Conservation (phyloP, 306 rosid species). For the Lathyrus oleraceus region DNA sequence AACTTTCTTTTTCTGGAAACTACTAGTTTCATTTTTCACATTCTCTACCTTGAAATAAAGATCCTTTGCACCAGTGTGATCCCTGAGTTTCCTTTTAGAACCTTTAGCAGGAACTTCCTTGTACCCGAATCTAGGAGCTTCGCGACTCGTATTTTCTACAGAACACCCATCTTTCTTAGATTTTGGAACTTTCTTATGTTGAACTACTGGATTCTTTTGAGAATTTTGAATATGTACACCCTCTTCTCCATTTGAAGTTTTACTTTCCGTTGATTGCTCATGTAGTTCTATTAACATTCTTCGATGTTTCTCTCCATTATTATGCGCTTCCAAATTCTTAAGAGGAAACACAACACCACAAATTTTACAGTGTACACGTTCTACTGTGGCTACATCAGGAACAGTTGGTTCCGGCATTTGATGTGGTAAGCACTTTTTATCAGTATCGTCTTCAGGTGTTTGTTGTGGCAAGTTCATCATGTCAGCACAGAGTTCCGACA, state of each 20-base stretch:
- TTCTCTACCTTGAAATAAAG: no score
- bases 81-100: conserved; percentile 3
- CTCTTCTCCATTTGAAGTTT: not conserved
- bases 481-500: not conserved
- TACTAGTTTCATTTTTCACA: not conserved
- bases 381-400: not conserved
- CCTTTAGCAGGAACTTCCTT: not conserved
- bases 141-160: not conserved
- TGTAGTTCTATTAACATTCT: not conserved
- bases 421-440: not conserved
- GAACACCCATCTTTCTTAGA: no score
- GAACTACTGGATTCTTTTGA: conserved; percentile 47
- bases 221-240: conserved; percentile 41
- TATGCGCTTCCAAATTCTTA: not conserved
- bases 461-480: no score
- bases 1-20: not conserved
- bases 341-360: not conserved
- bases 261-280: not conserved
- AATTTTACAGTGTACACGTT: conserved; percentile 12
- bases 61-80: not conserved
- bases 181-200: conserved; percentile 40
- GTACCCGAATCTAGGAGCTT: not conserved
- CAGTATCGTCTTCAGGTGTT: not conserved
- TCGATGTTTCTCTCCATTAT: conserved; percentile 25
- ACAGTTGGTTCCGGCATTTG: not conserved